Conservation (phyloP, 225 moss, liverwort and hornwort genomes). For the Takakia lepidozioides region DNA sequence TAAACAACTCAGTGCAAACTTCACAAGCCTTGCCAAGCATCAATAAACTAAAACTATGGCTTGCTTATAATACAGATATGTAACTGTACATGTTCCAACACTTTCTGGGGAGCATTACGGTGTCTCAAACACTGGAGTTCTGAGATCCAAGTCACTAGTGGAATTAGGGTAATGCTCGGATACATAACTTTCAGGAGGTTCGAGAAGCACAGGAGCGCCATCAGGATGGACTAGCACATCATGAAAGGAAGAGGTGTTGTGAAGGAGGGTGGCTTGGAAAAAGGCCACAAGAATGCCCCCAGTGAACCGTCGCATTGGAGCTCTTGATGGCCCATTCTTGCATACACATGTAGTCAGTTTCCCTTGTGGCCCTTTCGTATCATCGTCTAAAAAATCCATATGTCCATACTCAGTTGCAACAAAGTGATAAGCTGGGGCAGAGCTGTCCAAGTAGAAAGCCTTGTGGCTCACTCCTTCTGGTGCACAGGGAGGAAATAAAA, state of each 20-base stretch:
- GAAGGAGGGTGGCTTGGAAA: constrained; percentile 28
- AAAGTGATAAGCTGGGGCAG: constrained; percentile 52
- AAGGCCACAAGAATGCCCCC: constrained; percentile 31
- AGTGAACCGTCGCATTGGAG: constrained; percentile 60
- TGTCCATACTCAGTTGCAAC: constrained; percentile 70
- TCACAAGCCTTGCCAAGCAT: too few relatives aligned
- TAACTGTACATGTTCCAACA: too few relatives aligned
- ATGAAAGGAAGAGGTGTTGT: constrained; percentile 9
- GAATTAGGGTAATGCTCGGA: not conserved
- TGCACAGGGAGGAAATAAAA: constrained; percentile 69
- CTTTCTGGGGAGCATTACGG: too few relatives aligned
- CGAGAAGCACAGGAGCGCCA: constrained; percentile 25
- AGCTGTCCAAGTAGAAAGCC: constrained; percentile 53
- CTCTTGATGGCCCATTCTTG: constrained; percentile 45
- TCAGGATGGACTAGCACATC: constrained; percentile 14
- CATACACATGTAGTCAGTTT: constrained; percentile 29
- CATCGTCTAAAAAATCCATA: constrained; percentile 76
- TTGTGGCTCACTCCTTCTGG: constrained; percentile 63
- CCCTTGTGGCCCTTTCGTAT: constrained; percentile 30
- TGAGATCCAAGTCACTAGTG: not conserved
- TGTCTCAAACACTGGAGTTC: constrained; percentile 1
- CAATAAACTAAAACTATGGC: too few relatives aligned
- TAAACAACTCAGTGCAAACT: too few relatives aligned
- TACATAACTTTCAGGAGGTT: constrained; percentile 38
- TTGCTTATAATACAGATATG: too few relatives aligned